Evolutionary conservation across 2,329 filamentous ascomycete species (phyloP).

Genomic region (Orbilia ellipsospora): DNA sequence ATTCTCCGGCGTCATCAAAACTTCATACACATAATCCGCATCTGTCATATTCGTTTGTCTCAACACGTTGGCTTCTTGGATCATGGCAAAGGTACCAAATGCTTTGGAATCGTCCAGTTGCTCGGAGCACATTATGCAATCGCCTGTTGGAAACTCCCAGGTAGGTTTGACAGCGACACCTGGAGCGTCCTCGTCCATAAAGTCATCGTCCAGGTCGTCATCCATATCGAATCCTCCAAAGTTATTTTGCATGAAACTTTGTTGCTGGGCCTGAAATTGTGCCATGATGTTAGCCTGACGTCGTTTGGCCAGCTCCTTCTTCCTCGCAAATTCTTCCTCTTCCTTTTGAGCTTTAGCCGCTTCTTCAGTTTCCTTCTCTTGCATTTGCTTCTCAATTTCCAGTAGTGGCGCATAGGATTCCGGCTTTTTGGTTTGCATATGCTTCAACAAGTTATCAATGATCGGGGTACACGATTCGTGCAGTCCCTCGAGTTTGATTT

Average conservation of each 20-base stretch:
- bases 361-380: slow-evolving; percentile 67
- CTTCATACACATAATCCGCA: slow-evolving; percentile 84
- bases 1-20: slow-evolving; percentile 78
- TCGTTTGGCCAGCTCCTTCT: slow-evolving; percentile 89
- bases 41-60: slow-evolving; percentile 87
- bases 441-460: slow-evolving; percentile 82
- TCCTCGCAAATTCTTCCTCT: slow-evolving; percentile 80
- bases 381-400: slow-evolving; percentile 78
- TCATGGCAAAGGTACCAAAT: slow-evolving; percentile 91
- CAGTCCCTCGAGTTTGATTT: slow-evolving; percentile 75
- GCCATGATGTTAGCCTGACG: slow-evolving; percentile 96
- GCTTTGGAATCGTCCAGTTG: slow-evolving; percentile 88
- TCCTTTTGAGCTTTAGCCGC: slow-evolving; percentile 79
- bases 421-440: slow-evolving; percentile 85
- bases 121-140: slow-evolving; percentile 96
- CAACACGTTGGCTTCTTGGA: slow-evolving; percentile 86
- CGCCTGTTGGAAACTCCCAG: slow-evolving; percentile 92
- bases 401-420: slow-evolving; percentile 73
- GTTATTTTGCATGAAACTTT: slow-evolving; percentile 82
- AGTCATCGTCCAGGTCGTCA: slow-evolving; percentile 81
- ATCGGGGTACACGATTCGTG: slow-evolving; percentile 81
- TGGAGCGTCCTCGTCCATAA: slow-evolving; percentile 74
- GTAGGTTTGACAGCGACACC: slow-evolving; percentile 74
- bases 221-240: slow-evolving; percentile 65
- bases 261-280: slow-evolving; percentile 96